Base-by-base conservation (phyloP, 2,329 filamentous ascomycete species). In the Trichophyton simii region DNA sequence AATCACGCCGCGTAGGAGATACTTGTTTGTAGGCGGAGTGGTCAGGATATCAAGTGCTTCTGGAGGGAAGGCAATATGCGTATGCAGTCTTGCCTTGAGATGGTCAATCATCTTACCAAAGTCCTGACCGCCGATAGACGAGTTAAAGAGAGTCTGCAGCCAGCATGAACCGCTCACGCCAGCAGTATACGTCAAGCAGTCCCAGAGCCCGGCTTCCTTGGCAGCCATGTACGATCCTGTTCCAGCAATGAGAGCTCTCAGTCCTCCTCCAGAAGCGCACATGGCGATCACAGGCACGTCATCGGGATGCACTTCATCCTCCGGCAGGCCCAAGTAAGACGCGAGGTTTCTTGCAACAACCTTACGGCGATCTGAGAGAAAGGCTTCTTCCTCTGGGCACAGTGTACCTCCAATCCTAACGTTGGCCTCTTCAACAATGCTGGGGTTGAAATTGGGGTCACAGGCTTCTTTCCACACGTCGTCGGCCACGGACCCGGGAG, bases 91-190 rank as follows among this genome's bases (percentile, higher is more conserved):
- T 58, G 86, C 83, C 73, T 96, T 97, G 60, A 99, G 77, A 70
- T 99, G 94, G 8, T 91, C 83, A 44, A 96, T 82, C 20, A 96
- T 79, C 42, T 79, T 82, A 22, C 80, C 77, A 66, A 95, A 83
- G 64, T 83, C 84, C 60, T 85, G 83, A 15, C 81, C 79, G 0
- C 87, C 82, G 61, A 97, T 81, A 0, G 89, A 89, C 0, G 89
- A 92, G 69, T 94, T 86, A 71, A 89, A 96, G 3, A 99, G 79
- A 0, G 88, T 81, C 72, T 97, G 92, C 4, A 97, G 80, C 94
- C 94, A 99, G 73, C 94, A 97, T 65, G 89, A 95, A 0, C 94
- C 94, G 70, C 91, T 96, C 57, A 99, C 94, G 0, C 94, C 94
- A 3, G 92, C 90, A 0, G 91, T 95, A 70, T 99, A 99, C 1